Percentiles rank a stretch among this genome's conserved stretches.
Conservation (phyloP, 2,329 filamentous ascomycete genomes). For the Canariomyces notabilis region DNA sequence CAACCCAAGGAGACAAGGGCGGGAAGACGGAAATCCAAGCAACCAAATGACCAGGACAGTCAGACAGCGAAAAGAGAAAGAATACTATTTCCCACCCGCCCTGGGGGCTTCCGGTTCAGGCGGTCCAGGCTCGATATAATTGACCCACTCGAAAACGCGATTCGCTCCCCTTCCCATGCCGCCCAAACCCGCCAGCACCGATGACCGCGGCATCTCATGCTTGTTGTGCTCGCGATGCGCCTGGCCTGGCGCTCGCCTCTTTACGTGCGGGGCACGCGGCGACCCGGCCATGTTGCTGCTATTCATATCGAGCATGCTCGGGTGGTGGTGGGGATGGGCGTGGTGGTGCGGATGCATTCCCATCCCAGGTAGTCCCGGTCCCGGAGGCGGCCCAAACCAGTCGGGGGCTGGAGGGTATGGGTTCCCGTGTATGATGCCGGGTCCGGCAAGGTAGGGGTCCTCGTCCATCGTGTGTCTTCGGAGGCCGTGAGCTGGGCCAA, state of each 20-base stretch:
- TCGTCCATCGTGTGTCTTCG: constrained; percentile 40
- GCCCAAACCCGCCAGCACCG: constrained; percentile 44
- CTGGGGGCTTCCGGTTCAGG: constrained; percentile 20
- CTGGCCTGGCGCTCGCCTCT: constrained; percentile 19
- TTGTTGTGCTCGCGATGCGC: constrained; percentile 22
- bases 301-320: constrained; percentile 3
- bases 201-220: constrained; percentile 32
- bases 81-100: not conserved
- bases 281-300: constrained; percentile 8
- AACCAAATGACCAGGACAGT: too few species aligned
- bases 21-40: not conserved
- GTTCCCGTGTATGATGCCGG: too few species aligned
- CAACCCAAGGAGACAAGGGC: not conserved
- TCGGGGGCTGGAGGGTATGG: constrained; percentile 20
- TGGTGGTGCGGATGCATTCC: constrained; percentile 5
- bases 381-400: constrained; percentile 15
- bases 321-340: constrained; percentile 7
- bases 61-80: not conserved
- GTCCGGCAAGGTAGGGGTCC: constrained; percentile 30
- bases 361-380: constrained; percentile 20
- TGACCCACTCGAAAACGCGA: constrained; percentile 46
- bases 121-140: constrained; percentile 41
- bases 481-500: constrained; percentile 25
- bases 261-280: constrained; percentile 18
- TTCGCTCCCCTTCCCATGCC: constrained; percentile 42